Percentiles rank a stretch among this genome's conserved stretches.
phyloP scores from a whole-genome alignment of 768 basidiomycete species.

The Mrakia hoshinonis region DNA sequence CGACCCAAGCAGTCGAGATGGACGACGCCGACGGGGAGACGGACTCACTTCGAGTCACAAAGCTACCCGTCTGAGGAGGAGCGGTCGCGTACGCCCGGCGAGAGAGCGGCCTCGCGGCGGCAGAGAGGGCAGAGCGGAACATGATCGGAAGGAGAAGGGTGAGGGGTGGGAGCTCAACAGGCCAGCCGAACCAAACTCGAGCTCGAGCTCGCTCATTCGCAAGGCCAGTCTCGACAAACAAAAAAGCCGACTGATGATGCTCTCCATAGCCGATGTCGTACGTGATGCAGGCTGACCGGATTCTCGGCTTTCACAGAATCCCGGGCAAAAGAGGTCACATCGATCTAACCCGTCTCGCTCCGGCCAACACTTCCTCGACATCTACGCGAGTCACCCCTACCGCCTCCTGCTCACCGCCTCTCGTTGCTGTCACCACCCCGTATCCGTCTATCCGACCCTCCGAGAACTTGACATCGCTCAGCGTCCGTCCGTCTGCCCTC shows the following conservation, averaged over 20 bases:
- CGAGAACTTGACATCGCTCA: background rate
- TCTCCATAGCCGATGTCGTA: too few relatives aligned
- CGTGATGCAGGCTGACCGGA: too few relatives aligned
- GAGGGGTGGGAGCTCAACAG: background rate
- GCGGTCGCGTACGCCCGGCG: slow-evolving; percentile 5
- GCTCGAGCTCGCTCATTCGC: too few relatives aligned
- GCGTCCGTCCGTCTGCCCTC: background rate
- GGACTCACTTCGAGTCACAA: background rate
- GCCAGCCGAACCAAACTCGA: slow-evolving; percentile 2
- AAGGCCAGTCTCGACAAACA: too few relatives aligned
- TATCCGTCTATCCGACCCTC: background rate
- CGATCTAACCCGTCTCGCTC: background rate
- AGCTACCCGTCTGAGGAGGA: background rate
- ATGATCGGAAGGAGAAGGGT: background rate
- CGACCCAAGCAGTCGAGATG: background rate
- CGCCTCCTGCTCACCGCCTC: background rate
- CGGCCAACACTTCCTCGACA: background rate
- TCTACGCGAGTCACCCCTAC: background rate
- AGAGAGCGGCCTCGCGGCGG: background rate
- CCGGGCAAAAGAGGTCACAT: too few relatives aligned
- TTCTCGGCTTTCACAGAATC: too few relatives aligned
- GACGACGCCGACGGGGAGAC: background rate
- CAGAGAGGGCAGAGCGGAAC: background rate
- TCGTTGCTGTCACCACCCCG: background rate
- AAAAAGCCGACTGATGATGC: too few relatives aligned